These are phyloP conservation scores for Zea luxurians DNA, from an alignment of 176 grass and related monocot species.

Conservation along the genomic window DNA sequence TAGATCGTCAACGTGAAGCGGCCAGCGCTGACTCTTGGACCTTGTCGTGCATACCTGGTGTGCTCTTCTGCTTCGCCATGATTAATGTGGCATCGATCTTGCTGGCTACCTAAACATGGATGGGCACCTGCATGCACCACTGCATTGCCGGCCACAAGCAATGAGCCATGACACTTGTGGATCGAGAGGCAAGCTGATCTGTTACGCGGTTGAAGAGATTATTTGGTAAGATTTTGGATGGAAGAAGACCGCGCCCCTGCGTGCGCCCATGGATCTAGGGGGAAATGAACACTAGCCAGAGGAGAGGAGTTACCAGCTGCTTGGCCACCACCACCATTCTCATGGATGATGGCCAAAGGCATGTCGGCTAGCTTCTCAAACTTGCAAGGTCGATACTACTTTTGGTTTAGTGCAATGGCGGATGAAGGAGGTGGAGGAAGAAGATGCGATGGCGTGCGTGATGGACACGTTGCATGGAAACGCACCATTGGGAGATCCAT, in stretches of 20 bases:
- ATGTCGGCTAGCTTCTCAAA: background rate
- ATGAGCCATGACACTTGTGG: background rate
- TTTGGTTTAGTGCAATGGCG: background rate
- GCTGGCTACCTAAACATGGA: background rate
- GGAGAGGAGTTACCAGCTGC: background rate
- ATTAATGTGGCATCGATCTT: background rate
- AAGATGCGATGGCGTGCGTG: constrained; percentile 16
- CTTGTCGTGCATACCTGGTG: background rate
- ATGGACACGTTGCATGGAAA: constrained; percentile 40
- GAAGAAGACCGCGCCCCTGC: background rate
- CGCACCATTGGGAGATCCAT: constrained; percentile 36
- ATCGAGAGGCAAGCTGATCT: constrained; percentile 3
- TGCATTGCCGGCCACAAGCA: constrained; percentile 6
- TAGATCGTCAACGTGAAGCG: constrained; percentile 6
- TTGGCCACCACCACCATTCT: background rate
- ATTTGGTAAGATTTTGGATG: background rate
- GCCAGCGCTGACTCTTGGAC: background rate
- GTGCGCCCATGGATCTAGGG: constrained; percentile 18
- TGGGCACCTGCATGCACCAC: background rate
- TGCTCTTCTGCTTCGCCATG: background rate
- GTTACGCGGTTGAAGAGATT: background rate
- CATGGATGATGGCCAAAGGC: background rate
- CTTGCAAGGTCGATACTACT: background rate
- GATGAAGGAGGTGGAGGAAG: constrained; percentile 25
- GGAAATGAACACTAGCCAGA: background rate